These are phyloP conservation scores for Didymella keratinophila DNA, from an alignment of 2,329 filamentous ascomycete species.

Conservation along the genomic window DNA sequence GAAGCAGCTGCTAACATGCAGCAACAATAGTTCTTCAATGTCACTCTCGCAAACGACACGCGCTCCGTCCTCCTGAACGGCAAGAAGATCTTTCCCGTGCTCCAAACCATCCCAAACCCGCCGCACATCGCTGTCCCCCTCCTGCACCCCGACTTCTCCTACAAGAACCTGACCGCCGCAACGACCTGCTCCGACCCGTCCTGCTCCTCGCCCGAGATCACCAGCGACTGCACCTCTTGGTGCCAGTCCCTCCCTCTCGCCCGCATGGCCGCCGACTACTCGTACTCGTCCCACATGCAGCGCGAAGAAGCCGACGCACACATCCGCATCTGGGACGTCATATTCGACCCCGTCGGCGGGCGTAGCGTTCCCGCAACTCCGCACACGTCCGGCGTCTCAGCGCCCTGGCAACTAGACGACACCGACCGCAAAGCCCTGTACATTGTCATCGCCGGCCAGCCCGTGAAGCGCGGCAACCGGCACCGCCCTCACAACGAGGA, in stretches of 20 bases:
- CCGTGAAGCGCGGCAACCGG: slow-evolving; percentile 11
- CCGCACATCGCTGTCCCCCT: slow-evolving; percentile 30
- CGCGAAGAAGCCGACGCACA: slow-evolving; percentile 22
- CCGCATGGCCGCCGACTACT: slow-evolving; percentile 29
- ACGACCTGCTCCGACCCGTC: slow-evolving; percentile 32
- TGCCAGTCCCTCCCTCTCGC: slow-evolving; percentile 29
- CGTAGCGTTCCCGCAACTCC: slow-evolving; percentile 10
- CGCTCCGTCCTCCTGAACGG: slow-evolving; percentile 39
- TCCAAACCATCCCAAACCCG: slow-evolving; percentile 36
- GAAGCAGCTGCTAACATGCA: background rate
- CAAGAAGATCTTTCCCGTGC: slow-evolving; percentile 35
- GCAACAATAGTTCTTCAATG: slow-evolving; percentile 41
- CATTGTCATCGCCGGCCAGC: slow-evolving; percentile 37
- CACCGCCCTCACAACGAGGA: slow-evolving; percentile 19
- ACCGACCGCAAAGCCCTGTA: slow-evolving; percentile 37
- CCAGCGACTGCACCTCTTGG: slow-evolving; percentile 23
- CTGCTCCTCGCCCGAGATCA: slow-evolving; percentile 16
- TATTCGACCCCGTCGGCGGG: slow-evolving; percentile 42
- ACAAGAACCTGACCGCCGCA: slow-evolving; percentile 34
- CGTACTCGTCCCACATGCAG: slow-evolving; percentile 31
- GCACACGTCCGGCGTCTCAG: slow-evolving; percentile 6
- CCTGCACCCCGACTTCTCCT: slow-evolving; percentile 34
- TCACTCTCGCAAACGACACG: slow-evolving; percentile 41
- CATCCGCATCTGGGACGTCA: slow-evolving; percentile 39
- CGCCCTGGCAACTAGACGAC: slow-evolving; percentile 31